These are phyloP conservation scores for Kodamaea hsintzibuensis DNA, from an alignment of 805 yeast species.

Conservation along the genomic window DNA sequence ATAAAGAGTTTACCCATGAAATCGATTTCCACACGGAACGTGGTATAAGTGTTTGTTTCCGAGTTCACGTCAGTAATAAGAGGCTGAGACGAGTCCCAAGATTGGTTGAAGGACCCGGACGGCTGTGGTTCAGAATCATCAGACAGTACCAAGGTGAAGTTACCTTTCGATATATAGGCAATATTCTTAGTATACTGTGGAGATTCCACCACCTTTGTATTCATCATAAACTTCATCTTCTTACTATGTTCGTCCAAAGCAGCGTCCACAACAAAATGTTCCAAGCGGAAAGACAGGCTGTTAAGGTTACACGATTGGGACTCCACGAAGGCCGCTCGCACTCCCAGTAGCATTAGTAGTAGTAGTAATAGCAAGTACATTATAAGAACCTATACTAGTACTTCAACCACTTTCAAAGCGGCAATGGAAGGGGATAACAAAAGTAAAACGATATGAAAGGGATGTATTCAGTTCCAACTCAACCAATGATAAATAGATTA, in stretches of 20 bases:
- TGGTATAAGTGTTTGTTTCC: slow-evolving; percentile 48
- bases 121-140: background rate
- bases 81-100: slow-evolving; percentile 5
- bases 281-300: slow-evolving; percentile 15
- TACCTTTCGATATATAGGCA: background rate
- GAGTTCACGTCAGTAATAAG: slow-evolving; percentile 45
- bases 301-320: slow-evolving; percentile 17
- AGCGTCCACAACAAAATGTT: slow-evolving; percentile 34
- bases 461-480: background rate
- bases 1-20: slow-evolving; percentile 44
- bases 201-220: slow-evolving; percentile 26
- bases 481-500: background rate
- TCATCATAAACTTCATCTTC: slow-evolving; percentile 35
- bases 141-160: background rate
- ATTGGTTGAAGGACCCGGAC: background rate
- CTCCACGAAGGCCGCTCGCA: slow-evolving; percentile 25
- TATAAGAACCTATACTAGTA: background rate
- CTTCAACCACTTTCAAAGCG: background rate
- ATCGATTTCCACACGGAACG: slow-evolving; percentile 46
- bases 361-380: background rate
- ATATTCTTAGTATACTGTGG: slow-evolving; percentile 1
- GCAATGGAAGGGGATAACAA: background rate
- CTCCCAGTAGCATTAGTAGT: background rate
- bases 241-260: slow-evolving; percentile 32
- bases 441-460: background rate